Conservation (phyloP, 495 filamentous ascomycete species). For the Podospora conica region DNA sequence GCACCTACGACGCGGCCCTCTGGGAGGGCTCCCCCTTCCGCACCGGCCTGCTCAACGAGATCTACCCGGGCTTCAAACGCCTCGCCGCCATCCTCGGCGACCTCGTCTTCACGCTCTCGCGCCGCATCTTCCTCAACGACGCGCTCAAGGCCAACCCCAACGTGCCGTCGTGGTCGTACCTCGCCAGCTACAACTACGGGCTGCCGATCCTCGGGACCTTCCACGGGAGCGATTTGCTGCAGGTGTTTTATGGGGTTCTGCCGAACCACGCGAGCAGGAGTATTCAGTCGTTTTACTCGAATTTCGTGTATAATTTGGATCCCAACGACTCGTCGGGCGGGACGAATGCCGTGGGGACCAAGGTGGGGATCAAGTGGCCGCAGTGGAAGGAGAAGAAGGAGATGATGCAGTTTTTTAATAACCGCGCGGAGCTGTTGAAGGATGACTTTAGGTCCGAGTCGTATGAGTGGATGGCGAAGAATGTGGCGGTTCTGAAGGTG, state of each 20-base stretch:
- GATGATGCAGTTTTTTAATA: slow-evolving; percentile 53
- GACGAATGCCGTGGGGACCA: slow-evolving; percentile 25
- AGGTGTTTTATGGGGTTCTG: slow-evolving; percentile 57
- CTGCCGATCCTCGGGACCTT: slow-evolving; percentile 67
- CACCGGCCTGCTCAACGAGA: slow-evolving; percentile 54
- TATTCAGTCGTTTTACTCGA: slow-evolving; percentile 58
- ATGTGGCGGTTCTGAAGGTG: slow-evolving; percentile 45
- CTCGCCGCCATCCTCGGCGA: slow-evolving; percentile 71
- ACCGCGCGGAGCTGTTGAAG: slow-evolving; percentile 37
- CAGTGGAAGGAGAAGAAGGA: slow-evolving; percentile 47
- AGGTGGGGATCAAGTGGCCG: slow-evolving; percentile 50
- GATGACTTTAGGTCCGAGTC: slow-evolving; percentile 54
- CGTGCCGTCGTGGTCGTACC: slow-evolving; percentile 65
- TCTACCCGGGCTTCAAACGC: slow-evolving; percentile 71
- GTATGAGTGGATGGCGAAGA: slow-evolving; percentile 43
- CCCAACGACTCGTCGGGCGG: slow-evolving; percentile 49
- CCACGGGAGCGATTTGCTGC: slow-evolving; percentile 60
- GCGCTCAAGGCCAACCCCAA: slow-evolving; percentile 40
- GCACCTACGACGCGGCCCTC: slow-evolving; percentile 46
- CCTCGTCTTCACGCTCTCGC: slow-evolving; percentile 57
- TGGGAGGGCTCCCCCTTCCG: slow-evolving; percentile 58
- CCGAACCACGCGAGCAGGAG: slow-evolving; percentile 55
- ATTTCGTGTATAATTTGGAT: slow-evolving; percentile 59
- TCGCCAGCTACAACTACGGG: slow-evolving; percentile 59
- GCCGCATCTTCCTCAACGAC: slow-evolving; percentile 49